Percentiles rank a stretch among this genome's conserved stretches.
Conservation (phyloP, 805 yeast species). For the Candida patagonica region DNA sequence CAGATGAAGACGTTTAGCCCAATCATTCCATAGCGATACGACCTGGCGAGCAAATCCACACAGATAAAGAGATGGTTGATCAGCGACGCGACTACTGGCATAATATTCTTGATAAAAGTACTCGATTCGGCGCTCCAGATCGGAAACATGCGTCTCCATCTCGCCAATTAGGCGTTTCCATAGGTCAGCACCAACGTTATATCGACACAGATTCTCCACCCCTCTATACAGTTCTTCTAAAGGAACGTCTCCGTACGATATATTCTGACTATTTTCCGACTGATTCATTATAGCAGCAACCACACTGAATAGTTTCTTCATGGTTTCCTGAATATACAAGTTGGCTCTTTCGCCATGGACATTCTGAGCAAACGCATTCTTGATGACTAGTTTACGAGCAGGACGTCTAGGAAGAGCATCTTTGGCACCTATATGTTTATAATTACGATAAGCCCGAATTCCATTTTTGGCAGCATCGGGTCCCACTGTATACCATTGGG, state of each 20-base stretch:
- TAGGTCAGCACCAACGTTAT: slow-evolving; percentile 17
- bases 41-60: no score
- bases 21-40: slow-evolving; percentile 13
- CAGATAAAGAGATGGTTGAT: no score
- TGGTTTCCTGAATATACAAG: slow-evolving; percentile 11
- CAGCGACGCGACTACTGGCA: no score
- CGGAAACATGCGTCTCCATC: slow-evolving; percentile 2
- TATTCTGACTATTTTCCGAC: slow-evolving; percentile 1
- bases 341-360: slow-evolving; percentile 2
- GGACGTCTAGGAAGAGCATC: background rate
- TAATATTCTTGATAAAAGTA: no score
- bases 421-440: background rate
- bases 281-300: slow-evolving; percentile 3
- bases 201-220: slow-evolving; percentile 25
- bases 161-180: slow-evolving; percentile 15
- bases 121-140: background rate
- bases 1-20: slow-evolving; percentile 15
- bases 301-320: slow-evolving; percentile 11
- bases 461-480: background rate
- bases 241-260: slow-evolving; percentile 8
- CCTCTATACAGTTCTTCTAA: slow-evolving; percentile 25
- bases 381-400: slow-evolving; percentile 3
- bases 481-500: no score
- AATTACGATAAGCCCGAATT: slow-evolving; percentile 2
- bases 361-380: slow-evolving; percentile 1